These are phyloP conservation scores for Apiospora aurea DNA, from an alignment of 2,329 filamentous ascomycete genomes.

Conservation along the genomic window DNA sequence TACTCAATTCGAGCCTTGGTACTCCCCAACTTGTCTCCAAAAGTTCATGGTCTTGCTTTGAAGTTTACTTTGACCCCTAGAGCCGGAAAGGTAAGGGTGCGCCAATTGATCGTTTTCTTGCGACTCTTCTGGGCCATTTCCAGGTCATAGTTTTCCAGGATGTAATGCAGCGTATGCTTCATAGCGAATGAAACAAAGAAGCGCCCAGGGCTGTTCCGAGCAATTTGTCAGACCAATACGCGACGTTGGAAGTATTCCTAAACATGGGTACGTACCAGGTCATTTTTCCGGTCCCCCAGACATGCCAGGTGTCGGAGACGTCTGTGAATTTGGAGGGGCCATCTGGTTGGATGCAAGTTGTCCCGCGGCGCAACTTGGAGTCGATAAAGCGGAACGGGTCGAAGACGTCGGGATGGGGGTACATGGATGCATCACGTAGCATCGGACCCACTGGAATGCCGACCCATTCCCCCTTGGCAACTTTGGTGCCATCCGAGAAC, in stretches of 20 bases:
- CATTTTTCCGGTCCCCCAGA: not conserved
- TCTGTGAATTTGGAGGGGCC: not conserved
- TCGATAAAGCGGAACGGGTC: slow-evolving; percentile 28
- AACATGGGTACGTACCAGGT: not conserved
- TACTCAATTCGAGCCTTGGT: too few relatives aligned
- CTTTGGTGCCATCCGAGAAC: slow-evolving; percentile 28
- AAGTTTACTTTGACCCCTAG: too few relatives aligned
- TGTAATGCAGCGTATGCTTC: not conserved
- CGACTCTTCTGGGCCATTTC: too few relatives aligned
- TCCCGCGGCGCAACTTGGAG: not conserved
- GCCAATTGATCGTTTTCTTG: too few relatives aligned
- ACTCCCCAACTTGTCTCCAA: too few relatives aligned
- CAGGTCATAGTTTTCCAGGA: too few relatives aligned
- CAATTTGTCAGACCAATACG: not conserved
- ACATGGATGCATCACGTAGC: slow-evolving; percentile 11
- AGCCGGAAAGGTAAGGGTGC: too few relatives aligned
- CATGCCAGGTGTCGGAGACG: not conserved
- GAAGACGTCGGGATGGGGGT: slow-evolving; percentile 23
- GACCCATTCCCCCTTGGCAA: slow-evolving; percentile 28
- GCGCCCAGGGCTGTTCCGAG: slow-evolving; percentile 8
- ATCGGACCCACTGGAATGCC: slow-evolving; percentile 28
- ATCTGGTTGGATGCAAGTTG: not conserved
- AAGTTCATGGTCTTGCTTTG: too few relatives aligned
- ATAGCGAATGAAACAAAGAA: slow-evolving; percentile 8
- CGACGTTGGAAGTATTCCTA: not conserved